Base-by-base conservation (phyloP, 2,329 filamentous ascomycete genomes). In the Colletotrichum trifolii region DNA sequence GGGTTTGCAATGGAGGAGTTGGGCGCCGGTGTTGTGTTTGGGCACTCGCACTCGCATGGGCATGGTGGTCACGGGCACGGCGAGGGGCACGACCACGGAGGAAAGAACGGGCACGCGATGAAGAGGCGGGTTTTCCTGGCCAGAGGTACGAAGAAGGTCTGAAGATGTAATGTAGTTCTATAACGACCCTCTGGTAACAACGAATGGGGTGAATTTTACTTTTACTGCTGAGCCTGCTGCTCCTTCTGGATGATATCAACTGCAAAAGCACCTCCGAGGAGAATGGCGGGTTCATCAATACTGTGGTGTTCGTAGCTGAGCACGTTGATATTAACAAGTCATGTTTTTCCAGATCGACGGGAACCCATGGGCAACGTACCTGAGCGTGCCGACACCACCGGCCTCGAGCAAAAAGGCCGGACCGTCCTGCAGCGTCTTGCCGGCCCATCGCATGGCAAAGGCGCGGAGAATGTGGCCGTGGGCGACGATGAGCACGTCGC, bases 391-490 rank as follows among this genome's bases (percentile, higher is more conserved):
- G 1, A 96, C 89, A 69, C 92, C 93, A n/a, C 93, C 93, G 6
- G 93, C 91, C 76, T 97, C 94, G n/a, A 97, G 80, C 67, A 97
- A 82, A 74, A 97, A 88, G 6, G 89, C 87, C 43, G 93, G 91
- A 8, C 91, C 93, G 54, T 93, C 89, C 59, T 87, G 85, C 64
- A 97, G 81, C 11, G 87, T 83, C 79, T 91, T 91, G 0, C 88
- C 87, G 0, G 89, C 85, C 94, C 94, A 97, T 38, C 94, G 85
- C 82, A 95, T 92, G 7, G 94, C 94, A 75, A 97, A 93, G 0
- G 93, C 92, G 13, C 94, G 85, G 57, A 97, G 80, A 61, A 97
- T 95, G 79, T 97, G 94, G 0, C 94, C 94, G 74, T 97, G 94
- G 25, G 93, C 94, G 6, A 97, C 93, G 53, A 97, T 83, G 33